Percentiles rank a stretch among this genome's conserved stretches.
Evolutionary conservation across 805 yeast species (phyloP).

Genomic region (Scheffersomyces spartinae): DNA sequence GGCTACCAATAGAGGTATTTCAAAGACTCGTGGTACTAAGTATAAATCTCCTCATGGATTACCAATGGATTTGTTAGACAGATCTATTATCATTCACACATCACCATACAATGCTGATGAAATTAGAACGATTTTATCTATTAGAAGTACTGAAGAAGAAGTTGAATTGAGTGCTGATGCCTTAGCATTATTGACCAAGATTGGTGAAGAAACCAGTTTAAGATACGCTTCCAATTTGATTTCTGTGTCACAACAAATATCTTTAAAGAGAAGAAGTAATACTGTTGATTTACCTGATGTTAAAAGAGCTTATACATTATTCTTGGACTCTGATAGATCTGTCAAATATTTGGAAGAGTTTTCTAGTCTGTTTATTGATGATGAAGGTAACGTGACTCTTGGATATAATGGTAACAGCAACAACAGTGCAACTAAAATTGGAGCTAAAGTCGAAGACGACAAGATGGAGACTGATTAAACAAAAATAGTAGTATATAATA

Average conservation of each 20-base stretch:
- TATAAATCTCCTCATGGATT: conserved; percentile 96
- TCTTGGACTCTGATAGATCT: conserved; percentile 81
- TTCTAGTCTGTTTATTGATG: conserved; percentile 62
- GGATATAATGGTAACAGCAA: conserved; percentile 13
- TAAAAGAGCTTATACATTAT: conserved; percentile 76
- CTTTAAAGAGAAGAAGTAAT: conserved; percentile 65
- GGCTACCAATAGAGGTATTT: conserved; percentile 96
- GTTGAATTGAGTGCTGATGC: conserved; percentile 77
- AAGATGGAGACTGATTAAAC: conserved; percentile 22
- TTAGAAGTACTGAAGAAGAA: conserved; percentile 91
- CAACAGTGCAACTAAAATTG: conserved; percentile 2
- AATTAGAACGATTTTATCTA: conserved; percentile 72
- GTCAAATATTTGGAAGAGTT: conserved; percentile 73
- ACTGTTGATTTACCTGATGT: conserved; percentile 70
- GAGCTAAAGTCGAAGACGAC: conserved; percentile 15
- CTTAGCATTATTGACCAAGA: conserved; percentile 74
- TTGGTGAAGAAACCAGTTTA: conserved; percentile 81
- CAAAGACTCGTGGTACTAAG: conserved; percentile 88
- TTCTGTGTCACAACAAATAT: conserved; percentile 79
- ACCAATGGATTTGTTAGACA: conserved; percentile 87
- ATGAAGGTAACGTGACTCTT: conserved; percentile 60
- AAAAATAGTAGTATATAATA: background rate
- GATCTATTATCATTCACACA: conserved; percentile 89
- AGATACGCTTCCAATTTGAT: conserved; percentile 89
- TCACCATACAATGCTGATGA: conserved; percentile 68